Conservation (phyloP, 805 yeast species). For the Pichia insulana region DNA sequence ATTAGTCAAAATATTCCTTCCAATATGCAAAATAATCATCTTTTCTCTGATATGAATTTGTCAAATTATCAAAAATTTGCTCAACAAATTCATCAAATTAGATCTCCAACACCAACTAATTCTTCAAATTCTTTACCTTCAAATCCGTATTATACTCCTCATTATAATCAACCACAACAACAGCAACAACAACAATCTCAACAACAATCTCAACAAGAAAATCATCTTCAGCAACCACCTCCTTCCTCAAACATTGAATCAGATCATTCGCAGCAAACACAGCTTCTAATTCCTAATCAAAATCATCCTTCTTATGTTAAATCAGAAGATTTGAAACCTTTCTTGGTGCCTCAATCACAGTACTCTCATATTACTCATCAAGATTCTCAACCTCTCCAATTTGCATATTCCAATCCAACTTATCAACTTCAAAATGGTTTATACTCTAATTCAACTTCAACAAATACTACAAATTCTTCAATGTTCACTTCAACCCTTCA, state of each 20-base stretch:
- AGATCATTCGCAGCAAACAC: not conserved
- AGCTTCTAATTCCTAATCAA: too few species aligned
- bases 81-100: constrained; percentile 11
- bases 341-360: not conserved
- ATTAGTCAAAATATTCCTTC: not conserved
- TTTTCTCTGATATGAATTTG: constrained; percentile 7
- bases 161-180: not conserved
- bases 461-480: not conserved
- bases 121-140: not conserved
- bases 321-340: not conserved
- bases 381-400: constrained; percentile 4
- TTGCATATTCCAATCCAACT: not conserved
- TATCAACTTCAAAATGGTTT: too few species aligned
- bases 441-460: too few species aligned
- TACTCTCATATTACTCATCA: not conserved
- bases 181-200: constrained; percentile 4
- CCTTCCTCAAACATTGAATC: not conserved
- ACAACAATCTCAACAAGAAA: not conserved
- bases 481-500: not conserved
- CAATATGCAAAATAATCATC: constrained; percentile 4
- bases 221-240: not conserved
- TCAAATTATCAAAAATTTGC: constrained; percentile 9
- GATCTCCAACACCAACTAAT: constrained; percentile 5
- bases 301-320: constrained; percentile 2
- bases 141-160: constrained; percentile 2